Percentiles rank a stretch among this genome's conserved stretches.
Evolutionary conservation across 169 alveolate species (phyloP).

Genomic region (Plasmodium ovale): DNA sequence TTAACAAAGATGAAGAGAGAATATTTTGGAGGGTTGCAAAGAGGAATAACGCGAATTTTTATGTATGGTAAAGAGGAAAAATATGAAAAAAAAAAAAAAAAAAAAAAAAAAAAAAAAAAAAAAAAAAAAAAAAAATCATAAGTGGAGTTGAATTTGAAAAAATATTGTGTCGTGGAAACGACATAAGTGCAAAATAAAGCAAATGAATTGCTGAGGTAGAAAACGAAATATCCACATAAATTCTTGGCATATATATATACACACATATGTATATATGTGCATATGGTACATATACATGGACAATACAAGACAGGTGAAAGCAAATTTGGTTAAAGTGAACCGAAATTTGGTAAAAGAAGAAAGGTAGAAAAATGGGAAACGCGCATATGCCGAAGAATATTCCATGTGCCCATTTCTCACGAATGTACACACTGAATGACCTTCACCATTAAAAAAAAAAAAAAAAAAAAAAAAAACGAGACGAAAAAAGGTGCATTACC

Average conservation of each 20-base stretch:
- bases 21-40: conserved; percentile 41
- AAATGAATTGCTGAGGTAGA: too few relatives aligned
- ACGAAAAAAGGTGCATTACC: too few relatives aligned
- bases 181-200: too few relatives aligned
- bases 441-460: neutral
- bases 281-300: neutral
- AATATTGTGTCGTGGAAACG: too few relatives aligned
- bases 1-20: conserved; percentile 35
- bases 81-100: neutral
- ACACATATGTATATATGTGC: neutral
- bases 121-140: too few relatives aligned
- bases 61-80: conserved; percentile 29
- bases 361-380: neutral
- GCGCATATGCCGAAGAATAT: neutral
- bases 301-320: neutral
- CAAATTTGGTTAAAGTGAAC: neutral
- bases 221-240: too few relatives aligned
- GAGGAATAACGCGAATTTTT: conserved; percentile 12
- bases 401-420: neutral
- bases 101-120: neutral
- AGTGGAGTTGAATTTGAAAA: too few relatives aligned
- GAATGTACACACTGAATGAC: neutral
- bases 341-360: neutral
- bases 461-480: neutral
- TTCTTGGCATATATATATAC: neutral